Evolutionary conservation across 176 grass and related monocot species (phyloP), one percentile per base, ranked within the genome.

Genomic region (Phoenix roebelenii): DNA sequence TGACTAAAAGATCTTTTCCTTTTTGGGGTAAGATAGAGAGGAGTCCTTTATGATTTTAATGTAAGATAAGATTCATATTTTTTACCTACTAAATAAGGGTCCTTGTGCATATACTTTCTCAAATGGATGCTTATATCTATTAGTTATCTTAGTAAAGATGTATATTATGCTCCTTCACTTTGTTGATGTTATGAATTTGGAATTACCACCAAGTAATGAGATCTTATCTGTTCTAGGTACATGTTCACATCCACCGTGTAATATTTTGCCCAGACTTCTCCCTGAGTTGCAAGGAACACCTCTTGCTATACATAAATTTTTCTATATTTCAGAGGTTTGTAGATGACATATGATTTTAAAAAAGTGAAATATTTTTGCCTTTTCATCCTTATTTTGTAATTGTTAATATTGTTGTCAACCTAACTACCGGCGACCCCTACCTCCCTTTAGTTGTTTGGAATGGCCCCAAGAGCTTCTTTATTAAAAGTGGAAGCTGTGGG

Each of bases 391-490:
- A 30, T 29, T 60, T 7, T 5, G 26, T 30, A 39, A 44, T 14
- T 44, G 35, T 44, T 44, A 10, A 44, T 12, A 7, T 14, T 35
- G 22, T 22, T 49, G 18, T 63, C 19, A 20, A 48, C 19, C 35
- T 63, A 22, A 22, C 15, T 16, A 15, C 23, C 23, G 35, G 35
- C 3, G 35, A 12, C 9, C 35, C 9, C 10, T 44, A 3, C 5
- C 19, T 22, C 15, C 44, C 35, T 48, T 6, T 49, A 63, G 60
- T 50, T 63, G 18, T 63, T 63, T 50, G 60, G 60, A 44, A 49
- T 63, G 60, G 20, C 32, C 14, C 60, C 35, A 63, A 63, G 49
- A 44, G 35, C 60, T 49, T 49, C 60, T 49, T 63, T 63, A 49
- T 63, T 16, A 24, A 20, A 63, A 50, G 32, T 63, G 22, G 60